Evolutionary conservation across 2,329 filamentous ascomycete genomes (phyloP), one percentile per base, ranked within the genome.

Genomic region (Aspergillus sp.): DNA sequence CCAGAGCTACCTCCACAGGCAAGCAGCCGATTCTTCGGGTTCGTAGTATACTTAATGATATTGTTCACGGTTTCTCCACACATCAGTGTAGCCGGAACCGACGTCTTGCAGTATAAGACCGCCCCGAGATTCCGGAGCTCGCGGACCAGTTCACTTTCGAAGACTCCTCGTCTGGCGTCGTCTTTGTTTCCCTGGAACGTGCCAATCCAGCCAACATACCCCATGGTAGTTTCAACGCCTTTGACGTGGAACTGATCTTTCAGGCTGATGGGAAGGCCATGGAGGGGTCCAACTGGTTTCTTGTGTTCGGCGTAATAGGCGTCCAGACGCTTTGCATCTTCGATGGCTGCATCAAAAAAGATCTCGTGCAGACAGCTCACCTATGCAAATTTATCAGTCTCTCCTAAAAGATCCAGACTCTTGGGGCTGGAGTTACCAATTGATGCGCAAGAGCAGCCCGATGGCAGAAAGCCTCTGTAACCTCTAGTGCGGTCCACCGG

Each of bases 171-270:
- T 73, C 82, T 62, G 73, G 80, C 29, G 73, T 78, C 53, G 72
- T 80, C 76, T 53, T 77, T 77, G 40, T 76, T 70, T 47, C 81
- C 83, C 66, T 86, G 70, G 57, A 85, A 81, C 0, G 80, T 81
- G 5, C 79, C 80, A n/a, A 87, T 80, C 78, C 83, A 85, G n/a
- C 84, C 82, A 20, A 86, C 75, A 61, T 86, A 87, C 11, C 83
- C 84, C 76, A 87, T 87, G 64, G 71, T 84, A 66, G 57, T 81
- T 54, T 82, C 79, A 3, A 80, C 71, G 1, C 77, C 78, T 63
- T 76, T 70, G 5, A 78, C 65, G 45, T 76, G 73, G 53, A 79
- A 77, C 52, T 76, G 74, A 57, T 79, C 77, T 55, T 79, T 80
- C 29, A 79, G 57, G 45, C 75, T 84, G 25, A 87, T 69, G 2